A percentile compares a stretch with the other conserved stretches of the same genome.
Conservation (phyloP, 164 flowering plant species). For the Vitis rupestris region DNA sequence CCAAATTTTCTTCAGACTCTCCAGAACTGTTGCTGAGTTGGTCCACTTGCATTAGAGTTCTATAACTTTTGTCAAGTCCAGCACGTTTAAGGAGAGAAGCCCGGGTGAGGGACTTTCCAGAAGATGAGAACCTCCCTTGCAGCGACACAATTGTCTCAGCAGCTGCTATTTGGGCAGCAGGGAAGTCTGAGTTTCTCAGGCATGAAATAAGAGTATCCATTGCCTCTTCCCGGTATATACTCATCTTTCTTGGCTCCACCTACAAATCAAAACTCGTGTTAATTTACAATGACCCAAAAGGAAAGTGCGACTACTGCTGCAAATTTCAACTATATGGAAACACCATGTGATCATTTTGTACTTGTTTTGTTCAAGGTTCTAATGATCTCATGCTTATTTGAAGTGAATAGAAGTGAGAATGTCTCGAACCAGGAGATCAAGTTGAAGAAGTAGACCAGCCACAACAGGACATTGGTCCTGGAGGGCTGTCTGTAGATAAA, state of each 20-base stretch:
- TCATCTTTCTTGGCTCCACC: conserved; percentile 83
- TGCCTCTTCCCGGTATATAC: conserved; percentile 85
- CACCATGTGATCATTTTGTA: neutral
- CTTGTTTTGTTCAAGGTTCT: neutral
- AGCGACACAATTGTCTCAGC: conserved; percentile 65
- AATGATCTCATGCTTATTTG: neutral
- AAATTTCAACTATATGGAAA: neutral
- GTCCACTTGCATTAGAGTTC: conserved; percentile 35
- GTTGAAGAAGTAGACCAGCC: conserved; percentile 82
- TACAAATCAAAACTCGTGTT: conserved; percentile 14
- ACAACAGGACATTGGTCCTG: conserved; percentile 57
- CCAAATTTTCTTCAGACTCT: conserved; percentile 40
- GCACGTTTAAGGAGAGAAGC: conserved; percentile 68
- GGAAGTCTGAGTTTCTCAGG: conserved; percentile 57
- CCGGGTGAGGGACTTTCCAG: conserved; percentile 62
- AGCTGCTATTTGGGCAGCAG: conserved; percentile 58
- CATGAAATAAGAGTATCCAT: conserved; percentile 68
- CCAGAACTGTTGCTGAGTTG: conserved; percentile 25
- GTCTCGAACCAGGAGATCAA: conserved; percentile 69
- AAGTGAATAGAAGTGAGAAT: conserved; percentile 1
- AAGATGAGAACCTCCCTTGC: conserved; percentile 73
- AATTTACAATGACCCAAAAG: too few species aligned
- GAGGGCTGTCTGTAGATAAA: conserved; percentile 58
- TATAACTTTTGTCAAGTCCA: conserved; percentile 47
- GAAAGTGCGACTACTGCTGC: too few species aligned